Percentiles rank a stretch among this genome's conserved stretches.
phyloP scores from a whole-genome alignment of 1,139 yeast species.

The Sugiyamaella paludigena region DNA sequence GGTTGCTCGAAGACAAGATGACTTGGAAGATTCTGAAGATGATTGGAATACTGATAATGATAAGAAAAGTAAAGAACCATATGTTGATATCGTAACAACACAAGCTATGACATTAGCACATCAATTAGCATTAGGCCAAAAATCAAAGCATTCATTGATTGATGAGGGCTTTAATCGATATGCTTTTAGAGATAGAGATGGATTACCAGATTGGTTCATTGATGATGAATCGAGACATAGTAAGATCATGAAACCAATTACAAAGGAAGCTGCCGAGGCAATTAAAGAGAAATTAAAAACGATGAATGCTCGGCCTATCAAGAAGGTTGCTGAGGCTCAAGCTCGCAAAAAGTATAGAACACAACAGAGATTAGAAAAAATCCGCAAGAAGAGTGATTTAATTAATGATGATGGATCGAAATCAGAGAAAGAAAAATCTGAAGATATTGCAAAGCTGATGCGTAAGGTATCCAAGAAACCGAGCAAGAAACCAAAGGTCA shows the following conservation, averaged over 20 bases:
- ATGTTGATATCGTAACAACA: constrained; percentile 79
- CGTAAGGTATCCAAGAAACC: constrained; percentile 70
- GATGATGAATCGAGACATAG: constrained; percentile 90
- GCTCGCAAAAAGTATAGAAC: constrained; percentile 98
- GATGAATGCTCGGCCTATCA: constrained; percentile 94
- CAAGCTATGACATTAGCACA: constrained; percentile 99
- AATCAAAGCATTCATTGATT: constrained; percentile 73
- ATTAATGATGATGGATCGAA: constrained; percentile 85
- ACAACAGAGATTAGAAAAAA: constrained; percentile 76
- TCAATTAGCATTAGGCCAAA: constrained; percentile 87
- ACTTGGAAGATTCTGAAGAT: constrained; percentile 30
- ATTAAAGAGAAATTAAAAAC: constrained; percentile 85
- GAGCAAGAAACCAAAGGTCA: constrained; percentile 76
- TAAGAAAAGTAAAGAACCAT: constrained; percentile 38
- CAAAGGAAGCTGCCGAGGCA: constrained; percentile 95
- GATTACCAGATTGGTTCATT: constrained; percentile 91
- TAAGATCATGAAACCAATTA: constrained; percentile 83
- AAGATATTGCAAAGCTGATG: constrained; percentile 85
- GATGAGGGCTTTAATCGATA: constrained; percentile 92
- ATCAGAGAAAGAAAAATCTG: constrained; percentile 91
- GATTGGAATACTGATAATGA: constrained; percentile 33
- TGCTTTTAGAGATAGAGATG: constrained; percentile 86
- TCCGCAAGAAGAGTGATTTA: constrained; percentile 90
- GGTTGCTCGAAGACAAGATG: constrained; percentile 28
- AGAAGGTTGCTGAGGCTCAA: constrained; percentile 95